phyloP scores from a whole-genome alignment of 164 flowering plant species.

The Dillenia suffruticosa region DNA sequence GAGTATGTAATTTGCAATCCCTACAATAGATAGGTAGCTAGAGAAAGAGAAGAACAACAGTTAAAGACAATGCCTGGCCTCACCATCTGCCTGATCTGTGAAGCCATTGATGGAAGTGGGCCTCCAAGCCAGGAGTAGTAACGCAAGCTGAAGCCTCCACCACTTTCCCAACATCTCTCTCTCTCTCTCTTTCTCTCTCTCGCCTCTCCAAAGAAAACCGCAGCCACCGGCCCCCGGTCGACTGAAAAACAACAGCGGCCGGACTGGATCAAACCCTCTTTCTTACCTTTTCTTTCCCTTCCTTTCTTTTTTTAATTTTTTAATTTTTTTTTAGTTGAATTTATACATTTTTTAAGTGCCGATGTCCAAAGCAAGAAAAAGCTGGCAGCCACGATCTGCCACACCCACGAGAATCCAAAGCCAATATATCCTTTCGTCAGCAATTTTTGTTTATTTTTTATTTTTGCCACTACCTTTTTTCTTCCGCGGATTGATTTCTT shows the following conservation, averaged over 20 bases:
- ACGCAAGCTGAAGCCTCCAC: constrained; percentile 18
- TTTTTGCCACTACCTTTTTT: too few relatives aligned
- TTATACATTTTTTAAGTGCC: constrained; percentile 3
- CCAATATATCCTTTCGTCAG: constrained; percentile 21
- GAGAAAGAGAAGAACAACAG: neutral
- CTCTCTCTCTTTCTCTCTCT: too few relatives aligned
- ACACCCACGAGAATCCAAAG: constrained; percentile 49
- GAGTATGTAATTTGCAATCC: too few relatives aligned
- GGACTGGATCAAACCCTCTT: too few relatives aligned
- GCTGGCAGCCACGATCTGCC: constrained; percentile 56
- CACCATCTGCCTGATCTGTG: constrained; percentile 51
- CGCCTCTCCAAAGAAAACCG: neutral
- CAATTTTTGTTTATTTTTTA: too few relatives aligned
- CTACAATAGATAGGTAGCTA: neutral
- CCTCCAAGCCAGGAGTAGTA: constrained; percentile 16
- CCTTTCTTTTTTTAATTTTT: neutral
- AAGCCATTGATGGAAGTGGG: constrained; percentile 31
- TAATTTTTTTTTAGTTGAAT: constrained; percentile 1
- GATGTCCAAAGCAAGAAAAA: constrained; percentile 9
- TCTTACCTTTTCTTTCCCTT: too few relatives aligned
- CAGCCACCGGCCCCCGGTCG: too few relatives aligned
- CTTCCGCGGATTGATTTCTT: too few relatives aligned
- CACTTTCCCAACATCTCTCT: neutral
- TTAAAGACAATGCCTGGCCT: neutral
- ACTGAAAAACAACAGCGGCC: too few relatives aligned